phyloP scores from a whole-genome alignment of 768 basidiomycete species.

The Psilocybe tampanensis region DNA sequence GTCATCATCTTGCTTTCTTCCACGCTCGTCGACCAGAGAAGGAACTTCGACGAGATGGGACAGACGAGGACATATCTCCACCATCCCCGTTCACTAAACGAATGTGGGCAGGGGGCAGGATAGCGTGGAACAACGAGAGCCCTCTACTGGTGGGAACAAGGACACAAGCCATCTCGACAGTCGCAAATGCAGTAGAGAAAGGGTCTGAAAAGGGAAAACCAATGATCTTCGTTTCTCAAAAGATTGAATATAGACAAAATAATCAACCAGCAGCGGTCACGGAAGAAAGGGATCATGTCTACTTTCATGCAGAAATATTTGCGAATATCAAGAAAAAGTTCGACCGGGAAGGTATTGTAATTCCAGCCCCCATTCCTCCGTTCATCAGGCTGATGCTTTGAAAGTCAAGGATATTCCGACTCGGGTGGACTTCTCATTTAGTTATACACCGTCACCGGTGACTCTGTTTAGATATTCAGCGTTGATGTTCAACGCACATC shows the following conservation, averaged over 20 bases:
- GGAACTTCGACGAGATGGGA: slow-evolving; percentile 65
- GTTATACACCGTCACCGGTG: slow-evolving; percentile 65
- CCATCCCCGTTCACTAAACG: slow-evolving; percentile 72
- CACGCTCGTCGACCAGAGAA: slow-evolving; percentile 63
- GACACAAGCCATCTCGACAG: slow-evolving; percentile 48
- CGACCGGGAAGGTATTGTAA: slow-evolving; percentile 46
- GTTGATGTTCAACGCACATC: slow-evolving; percentile 83
- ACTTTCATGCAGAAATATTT: slow-evolving; percentile 33
- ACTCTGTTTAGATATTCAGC: slow-evolving; percentile 88
- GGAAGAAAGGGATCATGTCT: slow-evolving; percentile 75
- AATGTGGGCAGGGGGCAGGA: slow-evolving; percentile 83
- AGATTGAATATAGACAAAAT: slow-evolving; percentile 50
- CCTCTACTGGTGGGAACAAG: slow-evolving; percentile 56
- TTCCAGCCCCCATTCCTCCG: too few species aligned
- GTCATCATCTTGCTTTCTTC: slow-evolving; percentile 78
- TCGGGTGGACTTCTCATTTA: slow-evolving; percentile 59
- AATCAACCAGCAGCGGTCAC: slow-evolving; percentile 49
- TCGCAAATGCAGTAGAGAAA: slow-evolving; percentile 61
- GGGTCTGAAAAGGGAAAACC: slow-evolving; percentile 64
- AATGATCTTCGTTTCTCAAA: slow-evolving; percentile 77
- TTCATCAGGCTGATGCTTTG: neutral
- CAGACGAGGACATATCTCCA: slow-evolving; percentile 71
- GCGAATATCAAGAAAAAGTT: slow-evolving; percentile 29
- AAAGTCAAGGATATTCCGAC: slow-evolving; percentile 54
- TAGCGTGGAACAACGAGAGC: slow-evolving; percentile 55